phyloP scores from a whole-genome alignment of 2,329 filamentous ascomycete species.

The Allantophomopsis cytisporea region DNA sequence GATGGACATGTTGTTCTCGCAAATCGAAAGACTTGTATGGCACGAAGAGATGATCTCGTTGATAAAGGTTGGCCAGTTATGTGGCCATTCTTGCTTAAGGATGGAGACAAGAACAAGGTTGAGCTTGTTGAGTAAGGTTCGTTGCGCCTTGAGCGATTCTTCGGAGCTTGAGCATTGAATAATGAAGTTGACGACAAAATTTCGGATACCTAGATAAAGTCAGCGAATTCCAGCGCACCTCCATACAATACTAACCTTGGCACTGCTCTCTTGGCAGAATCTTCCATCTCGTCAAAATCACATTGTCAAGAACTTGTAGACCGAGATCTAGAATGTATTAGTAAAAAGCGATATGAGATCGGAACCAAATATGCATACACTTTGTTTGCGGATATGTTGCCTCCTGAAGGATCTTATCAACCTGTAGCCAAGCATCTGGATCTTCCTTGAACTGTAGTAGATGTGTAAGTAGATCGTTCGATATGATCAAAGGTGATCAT shows the following conservation, averaged over 20 bases:
- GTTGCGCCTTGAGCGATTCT: slow-evolving; percentile 71
- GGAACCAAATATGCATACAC: slow-evolving; percentile 42
- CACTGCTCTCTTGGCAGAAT: slow-evolving; percentile 92
- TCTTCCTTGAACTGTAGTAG: slow-evolving; percentile 85
- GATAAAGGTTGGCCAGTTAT: slow-evolving; percentile 99
- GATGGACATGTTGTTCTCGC: slow-evolving; percentile 99
- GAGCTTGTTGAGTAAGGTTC: slow-evolving; percentile 91
- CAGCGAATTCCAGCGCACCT: slow-evolving; percentile 9
- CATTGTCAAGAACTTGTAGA: slow-evolving; percentile 91
- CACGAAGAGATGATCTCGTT: slow-evolving; percentile 98
- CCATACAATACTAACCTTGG: slow-evolving; percentile 43
- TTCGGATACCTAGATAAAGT: slow-evolving; percentile 65
- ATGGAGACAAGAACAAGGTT: slow-evolving; percentile 96
- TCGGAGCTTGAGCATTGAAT: slow-evolving; percentile 86
- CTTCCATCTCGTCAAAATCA: slow-evolving; percentile 99
- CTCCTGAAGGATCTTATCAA: slow-evolving; percentile 92
- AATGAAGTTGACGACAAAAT: slow-evolving; percentile 98
- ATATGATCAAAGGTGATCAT: slow-evolving; percentile 5
- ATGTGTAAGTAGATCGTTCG: slow-evolving; percentile 8
- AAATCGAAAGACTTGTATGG: slow-evolving; percentile 89
- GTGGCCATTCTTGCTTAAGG: slow-evolving; percentile 98
- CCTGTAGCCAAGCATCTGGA: slow-evolving; percentile 92
- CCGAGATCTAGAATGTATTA: slow-evolving; percentile 55
- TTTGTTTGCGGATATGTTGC: slow-evolving; percentile 93
- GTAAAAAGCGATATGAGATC: background rate